These are phyloP conservation scores for Paradendryphiella salina DNA, from an alignment of 2,329 filamentous ascomycete genomes.

Conservation along the genomic window DNA sequence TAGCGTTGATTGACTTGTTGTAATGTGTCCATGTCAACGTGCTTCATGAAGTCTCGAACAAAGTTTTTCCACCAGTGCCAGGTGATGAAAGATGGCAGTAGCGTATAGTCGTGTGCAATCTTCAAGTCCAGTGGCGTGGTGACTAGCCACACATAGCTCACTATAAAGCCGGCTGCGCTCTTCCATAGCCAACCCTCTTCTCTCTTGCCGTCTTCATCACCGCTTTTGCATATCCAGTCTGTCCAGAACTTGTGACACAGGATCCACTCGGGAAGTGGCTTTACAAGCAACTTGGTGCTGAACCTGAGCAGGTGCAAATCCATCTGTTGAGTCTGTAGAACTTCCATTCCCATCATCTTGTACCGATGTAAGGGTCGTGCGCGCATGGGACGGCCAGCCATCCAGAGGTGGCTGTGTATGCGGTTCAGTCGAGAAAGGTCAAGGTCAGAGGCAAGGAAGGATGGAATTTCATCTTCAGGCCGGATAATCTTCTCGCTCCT, in stretches of 20 bases:
- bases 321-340: conserved; percentile 41
- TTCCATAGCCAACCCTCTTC: conserved; percentile 3
- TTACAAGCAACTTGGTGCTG: conserved; percentile 37
- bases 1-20: conserved; percentile 45
- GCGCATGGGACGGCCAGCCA: conserved; percentile 45
- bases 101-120: conserved; percentile 34
- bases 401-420: conserved; percentile 44
- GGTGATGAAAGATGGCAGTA: conserved; percentile 37
- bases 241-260: conserved; percentile 38
- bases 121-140: conserved; percentile 40
- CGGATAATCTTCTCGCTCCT: conserved; percentile 24
- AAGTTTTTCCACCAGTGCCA: conserved; percentile 45
- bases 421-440: conserved; percentile 38
- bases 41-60: conserved; percentile 27
- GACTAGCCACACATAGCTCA: conserved; percentile 45
- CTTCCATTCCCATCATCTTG: conserved; percentile 40
- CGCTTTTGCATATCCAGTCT: conserved; percentile 22
- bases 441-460: conserved; percentile 37
- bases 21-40: conserved; percentile 39
- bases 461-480: conserved; percentile 29
- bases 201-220: conserved; percentile 18
- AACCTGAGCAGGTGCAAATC: conserved; percentile 45
- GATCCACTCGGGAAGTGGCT: conserved; percentile 42
- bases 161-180: conserved; percentile 38
- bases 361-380: conserved; percentile 43